Evolutionary conservation across 2,329 filamentous ascomycete species (phyloP), one percentile per base, ranked within the genome.

Genomic region (Penicillium sp.): DNA sequence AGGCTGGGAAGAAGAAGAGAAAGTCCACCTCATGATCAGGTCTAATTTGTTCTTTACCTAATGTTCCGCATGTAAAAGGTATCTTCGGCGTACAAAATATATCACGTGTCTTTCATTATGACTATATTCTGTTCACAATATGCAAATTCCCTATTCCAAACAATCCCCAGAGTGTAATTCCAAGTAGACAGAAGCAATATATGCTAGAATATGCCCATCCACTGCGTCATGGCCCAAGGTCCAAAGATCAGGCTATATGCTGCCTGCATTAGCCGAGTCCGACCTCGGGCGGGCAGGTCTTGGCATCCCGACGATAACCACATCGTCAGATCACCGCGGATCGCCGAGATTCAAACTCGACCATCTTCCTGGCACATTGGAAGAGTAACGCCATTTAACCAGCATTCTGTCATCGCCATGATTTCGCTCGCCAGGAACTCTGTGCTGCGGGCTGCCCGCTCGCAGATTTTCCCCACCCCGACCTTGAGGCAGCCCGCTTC

Each of bases 401-500:
- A 28, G 38, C 41, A 23, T 37, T 25, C 13, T 27, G 33, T 45
- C 27, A 41, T 48, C 56, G 42, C 37, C 42, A 69, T 69, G 67
- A 60, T 70, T 13, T 65, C 66, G 20, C 62, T 70, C 42, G 66
- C 68, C 44, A 61, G 69, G 58, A 55, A 68, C 32, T 73, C 72
- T 31, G 69, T 69, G 44, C 61, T 76, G 52, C 69, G 72, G 56
- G 69, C 71, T 46, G 65, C 67, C 55, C 72, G 72, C 54, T 70
- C 75, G 41, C 77, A 77, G 66, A 69, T 80, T 52, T 69, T 70
- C 47, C 54, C 67, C 44, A 62, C 67, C 51, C 60, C 61, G 42
- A 62, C 65, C 51, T 63, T 67, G 66, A 73, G 69, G 66, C 74
- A 68, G 49, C 69, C 73, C 56, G 73, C 74, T 58, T 71, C 74